Conservation (phyloP, 257 asterid species). For the Anisodus tanguticus region DNA sequence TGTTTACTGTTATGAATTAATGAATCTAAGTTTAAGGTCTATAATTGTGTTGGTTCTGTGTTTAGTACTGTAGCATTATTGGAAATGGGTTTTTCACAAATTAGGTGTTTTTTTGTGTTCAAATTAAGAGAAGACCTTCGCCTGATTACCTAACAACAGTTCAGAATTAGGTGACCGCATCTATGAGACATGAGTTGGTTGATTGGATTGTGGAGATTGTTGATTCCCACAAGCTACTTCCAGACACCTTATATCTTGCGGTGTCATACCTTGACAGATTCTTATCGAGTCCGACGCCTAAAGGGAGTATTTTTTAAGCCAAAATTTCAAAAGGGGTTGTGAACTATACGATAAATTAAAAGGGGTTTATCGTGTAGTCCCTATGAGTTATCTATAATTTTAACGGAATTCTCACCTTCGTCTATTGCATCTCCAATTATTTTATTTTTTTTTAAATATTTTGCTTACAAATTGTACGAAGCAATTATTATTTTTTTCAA, state of each 20-base stretch:
- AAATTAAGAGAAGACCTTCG: conserved; percentile 66
- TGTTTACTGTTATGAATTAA: not conserved
- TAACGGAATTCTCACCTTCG: too few relatives aligned
- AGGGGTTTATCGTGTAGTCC: too few relatives aligned
- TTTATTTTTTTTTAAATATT: too few relatives aligned
- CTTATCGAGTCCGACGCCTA: conserved; percentile 33
- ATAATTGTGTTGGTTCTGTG: not conserved
- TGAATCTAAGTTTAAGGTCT: not conserved
- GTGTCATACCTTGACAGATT: conserved; percentile 72
- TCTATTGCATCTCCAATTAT: too few relatives aligned
- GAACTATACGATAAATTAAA: not conserved
- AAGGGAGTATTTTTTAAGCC: too few relatives aligned
- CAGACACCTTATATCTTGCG: conserved; percentile 68
- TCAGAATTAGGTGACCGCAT: conserved; percentile 71
- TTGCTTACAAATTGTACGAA: too few relatives aligned
- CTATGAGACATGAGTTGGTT: conserved; percentile 78
- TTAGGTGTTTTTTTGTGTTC: conserved; percentile 18
- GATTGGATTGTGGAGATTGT: conserved; percentile 79
- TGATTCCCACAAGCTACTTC: conserved; percentile 63
- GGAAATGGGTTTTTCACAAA: conserved; percentile 6
- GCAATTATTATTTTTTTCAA: too few relatives aligned
- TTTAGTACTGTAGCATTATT: not conserved
- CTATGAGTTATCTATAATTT: too few relatives aligned
- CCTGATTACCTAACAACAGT: conserved; percentile 59
- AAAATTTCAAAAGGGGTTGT: too few relatives aligned